Percentiles rank a stretch among this genome's conserved stretches.
These are phyloP conservation scores for Pythium aquatile DNA, from an alignment of 352 stramenopile species.

Conservation along the genomic window DNA sequence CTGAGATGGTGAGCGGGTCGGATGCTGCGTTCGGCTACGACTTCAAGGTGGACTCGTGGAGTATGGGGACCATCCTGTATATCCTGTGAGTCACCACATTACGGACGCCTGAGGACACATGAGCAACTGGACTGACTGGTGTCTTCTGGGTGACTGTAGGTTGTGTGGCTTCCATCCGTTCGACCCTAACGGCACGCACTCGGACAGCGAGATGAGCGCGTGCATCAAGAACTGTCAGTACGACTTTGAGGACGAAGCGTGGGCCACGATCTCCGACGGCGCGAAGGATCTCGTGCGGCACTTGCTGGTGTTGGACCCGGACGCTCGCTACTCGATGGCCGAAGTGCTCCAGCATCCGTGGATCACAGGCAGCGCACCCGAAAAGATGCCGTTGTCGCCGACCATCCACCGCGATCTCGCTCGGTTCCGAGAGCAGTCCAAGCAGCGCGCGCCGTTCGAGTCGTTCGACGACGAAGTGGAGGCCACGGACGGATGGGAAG, in stretches of 20 bases:
- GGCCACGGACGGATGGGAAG: background rate
- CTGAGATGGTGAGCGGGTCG: slow-evolving; percentile 83
- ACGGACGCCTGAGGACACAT: background rate
- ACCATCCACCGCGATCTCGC: slow-evolving; percentile 69
- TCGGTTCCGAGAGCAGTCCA: slow-evolving; percentile 56
- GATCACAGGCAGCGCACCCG: slow-evolving; percentile 34
- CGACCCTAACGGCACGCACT: slow-evolving; percentile 64
- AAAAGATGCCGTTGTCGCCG: slow-evolving; percentile 50
- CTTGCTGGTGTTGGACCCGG: slow-evolving; percentile 72
- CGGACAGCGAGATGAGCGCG: slow-evolving; percentile 83
- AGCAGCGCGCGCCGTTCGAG: slow-evolving; percentile 31
- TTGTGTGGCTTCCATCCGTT: slow-evolving; percentile 85
- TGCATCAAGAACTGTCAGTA: slow-evolving; percentile 76
- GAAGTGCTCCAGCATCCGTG: slow-evolving; percentile 74
- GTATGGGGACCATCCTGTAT: slow-evolving; percentile 84
- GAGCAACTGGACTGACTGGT: background rate
- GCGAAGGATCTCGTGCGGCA: slow-evolving; percentile 78
- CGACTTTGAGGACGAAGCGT: slow-evolving; percentile 71
- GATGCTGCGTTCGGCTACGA: slow-evolving; percentile 73
- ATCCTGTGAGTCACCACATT: slow-evolving; percentile 49
- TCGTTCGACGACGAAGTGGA: slow-evolving; percentile 27
- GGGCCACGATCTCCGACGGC: slow-evolving; percentile 54
- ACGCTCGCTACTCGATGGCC: slow-evolving; percentile 59
- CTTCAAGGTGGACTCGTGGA: slow-evolving; percentile 86
- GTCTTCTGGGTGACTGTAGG: slow-evolving; percentile 21